Percentiles rank a stretch among this genome's conserved stretches.
Evolutionary conservation across 441 rosid genomes (phyloP).

Genomic region (Brassica balearica): DNA sequence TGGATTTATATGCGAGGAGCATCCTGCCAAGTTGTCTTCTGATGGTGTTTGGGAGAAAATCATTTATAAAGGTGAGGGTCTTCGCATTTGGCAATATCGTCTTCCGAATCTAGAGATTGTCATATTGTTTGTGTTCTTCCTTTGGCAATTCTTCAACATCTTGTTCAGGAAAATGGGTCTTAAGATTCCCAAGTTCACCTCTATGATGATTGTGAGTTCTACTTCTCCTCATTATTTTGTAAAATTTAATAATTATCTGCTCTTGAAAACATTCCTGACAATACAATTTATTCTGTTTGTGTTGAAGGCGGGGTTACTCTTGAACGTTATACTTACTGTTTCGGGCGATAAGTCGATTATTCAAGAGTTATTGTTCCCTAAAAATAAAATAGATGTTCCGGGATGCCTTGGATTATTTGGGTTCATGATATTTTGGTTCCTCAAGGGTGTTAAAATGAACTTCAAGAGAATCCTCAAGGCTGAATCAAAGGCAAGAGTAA

Average conservation of each 20-base stretch:
- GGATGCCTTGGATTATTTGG: constrained; percentile 50
- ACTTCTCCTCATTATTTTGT: neutral
- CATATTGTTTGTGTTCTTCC: constrained; percentile 28
- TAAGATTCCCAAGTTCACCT: constrained; percentile 40
- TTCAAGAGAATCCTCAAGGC: constrained; percentile 39
- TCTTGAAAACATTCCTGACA: constrained; percentile 1
- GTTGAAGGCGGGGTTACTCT: constrained; percentile 29
- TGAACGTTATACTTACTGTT: constrained; percentile 18
- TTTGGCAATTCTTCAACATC: constrained; percentile 41
- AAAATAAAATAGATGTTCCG: constrained; percentile 28
- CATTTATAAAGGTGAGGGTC: neutral
- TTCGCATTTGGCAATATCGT: constrained; percentile 39
- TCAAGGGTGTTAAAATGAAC: constrained; percentile 65
- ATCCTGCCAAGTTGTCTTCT: constrained; percentile 45
- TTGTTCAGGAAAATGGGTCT: constrained; percentile 42
- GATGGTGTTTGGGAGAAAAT: constrained; percentile 44
- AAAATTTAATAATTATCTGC: neutral
- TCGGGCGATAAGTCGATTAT: neutral
- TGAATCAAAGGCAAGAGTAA: constrained; percentile 44
- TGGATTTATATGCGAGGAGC: constrained; percentile 31
- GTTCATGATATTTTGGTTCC: constrained; percentile 54
- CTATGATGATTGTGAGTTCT: constrained; percentile 51
- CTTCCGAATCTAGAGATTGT: constrained; percentile 40
- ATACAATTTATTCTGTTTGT: too few relatives aligned
- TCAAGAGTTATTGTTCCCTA: constrained; percentile 14